Evolutionary conservation across 2,329 filamentous ascomycete genomes (phyloP), one percentile per base, ranked within the genome.

Genomic region (Chaetomiaceae sp.): DNA sequence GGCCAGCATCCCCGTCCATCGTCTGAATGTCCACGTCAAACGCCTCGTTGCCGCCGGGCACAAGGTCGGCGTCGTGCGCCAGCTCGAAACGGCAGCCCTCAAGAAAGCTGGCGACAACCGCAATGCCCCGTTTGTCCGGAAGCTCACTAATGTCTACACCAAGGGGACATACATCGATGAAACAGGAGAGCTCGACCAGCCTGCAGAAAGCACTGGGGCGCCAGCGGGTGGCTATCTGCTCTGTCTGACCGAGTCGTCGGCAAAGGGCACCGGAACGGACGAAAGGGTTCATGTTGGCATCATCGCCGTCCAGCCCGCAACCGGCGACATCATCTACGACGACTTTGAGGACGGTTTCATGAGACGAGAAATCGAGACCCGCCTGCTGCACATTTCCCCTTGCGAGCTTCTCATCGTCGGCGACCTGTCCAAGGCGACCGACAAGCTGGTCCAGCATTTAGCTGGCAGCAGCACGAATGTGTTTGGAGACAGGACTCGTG

Each of bases 151-250:
- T 65, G 78, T 99, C 6, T 99, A 99, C 71, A 99, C 94, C 8
- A 99, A 97, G 69, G 94, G 91, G 39, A 99, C 94, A 2, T 99
- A 97, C 63, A 87, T 99, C 53, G 94, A 97, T 65, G 94, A 99
- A 68, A 80, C 89, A 9, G 92, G 94, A 58, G 89, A 89, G 23
- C 71, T 96, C 5, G 87, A 88, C 48, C 73, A 75, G 51, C 66
- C 65, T 63, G 73, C 51, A 64, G 75, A 64, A 6, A 54, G 52
- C 9, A 56, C 61, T 0, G 75, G 79, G 36, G 76, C 80, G 1
- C 78, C 83, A 0, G 75, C 80, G 1, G 83, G 80, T n/a, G 94
- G 94, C n/a, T 96, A 96, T 66, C 75, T 99, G 17, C 81, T 99
- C 2, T 96, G 92, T 66, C 83, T 99, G 59, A 96, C 91, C 0